Base-by-base conservation (phyloP, 2,329 filamentous ascomycete genomes). In the Talaromyces amestolkiae region DNA sequence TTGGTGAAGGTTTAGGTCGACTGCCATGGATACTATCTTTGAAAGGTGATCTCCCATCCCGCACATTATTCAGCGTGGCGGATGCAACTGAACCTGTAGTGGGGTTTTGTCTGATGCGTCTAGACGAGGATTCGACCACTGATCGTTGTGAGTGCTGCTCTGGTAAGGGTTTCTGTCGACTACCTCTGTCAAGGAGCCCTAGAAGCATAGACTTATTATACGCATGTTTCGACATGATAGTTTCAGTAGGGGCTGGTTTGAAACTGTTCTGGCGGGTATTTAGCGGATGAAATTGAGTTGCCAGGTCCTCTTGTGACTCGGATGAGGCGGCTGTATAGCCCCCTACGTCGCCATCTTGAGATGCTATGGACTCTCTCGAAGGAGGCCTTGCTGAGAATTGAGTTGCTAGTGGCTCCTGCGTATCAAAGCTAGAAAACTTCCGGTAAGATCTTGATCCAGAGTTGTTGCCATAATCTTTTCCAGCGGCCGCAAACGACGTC, bases 391-490 rank as follows among this genome's bases (percentile, higher is more conserved):
- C 24, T 24, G 41, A 24, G 15, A 54, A 13, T n/a, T 63, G 64
- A 39, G 54, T 45, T 53, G 64, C 64, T 27, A 58, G 33, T 4
- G 33, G 43, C 31, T 60, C 59, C 53, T 66, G 53, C 17, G 60
- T 35, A 39, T 59, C 53, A 11, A 15, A 10, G 11, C 19, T 35
- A 4, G 24, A n/a, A 33, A 31, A 6, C n/a, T 27, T 33, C 22
- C 15, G 61, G 47, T 15, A 22, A 19, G 37, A 17, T 13, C 19
- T 56, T 6, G 37, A 22, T 17, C 13, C 39, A n/a, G 56, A 33
- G 5, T n/a, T n/a, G 56, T 45, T 37, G 7, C 24, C 49, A 47
- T 47, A 27, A 8, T 33, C 19, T 24, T 33, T 47, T 17, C n/a
- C 53, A 39, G 39, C 9, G 35, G 49, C 17, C 3, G 17, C 17